These are phyloP conservation scores for Leishmania amazonensis DNA, from an alignment of 208 protist species.

Conservation along the genomic window DNA sequence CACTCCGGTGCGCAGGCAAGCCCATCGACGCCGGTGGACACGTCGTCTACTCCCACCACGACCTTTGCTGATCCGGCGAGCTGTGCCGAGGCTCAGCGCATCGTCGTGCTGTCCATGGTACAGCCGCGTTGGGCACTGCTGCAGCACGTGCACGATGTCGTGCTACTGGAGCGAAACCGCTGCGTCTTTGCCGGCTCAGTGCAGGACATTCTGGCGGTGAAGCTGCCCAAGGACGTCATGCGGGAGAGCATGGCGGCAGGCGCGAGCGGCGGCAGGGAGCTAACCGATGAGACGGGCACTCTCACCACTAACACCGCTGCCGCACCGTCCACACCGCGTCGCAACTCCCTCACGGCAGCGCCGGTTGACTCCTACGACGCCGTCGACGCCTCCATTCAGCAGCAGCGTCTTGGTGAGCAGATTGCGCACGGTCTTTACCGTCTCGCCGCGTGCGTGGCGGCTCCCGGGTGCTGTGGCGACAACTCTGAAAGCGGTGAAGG, in stretches of 20 bases:
- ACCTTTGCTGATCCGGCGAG: not conserved
- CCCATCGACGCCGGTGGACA: not conserved
- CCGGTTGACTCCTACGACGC: conserved; percentile 28
- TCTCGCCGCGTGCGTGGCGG: conserved; percentile 11
- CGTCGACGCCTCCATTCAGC: conserved; percentile 23
- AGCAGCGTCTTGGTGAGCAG: conserved; percentile 27
- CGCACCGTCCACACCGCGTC: not conserved
- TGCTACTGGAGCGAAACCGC: conserved; percentile 44
- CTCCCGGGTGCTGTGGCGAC: not conserved
- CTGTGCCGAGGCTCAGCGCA: conserved; percentile 24
- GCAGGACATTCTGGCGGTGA: conserved; percentile 36
- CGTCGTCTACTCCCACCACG: not conserved
- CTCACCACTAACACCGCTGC: not conserved
- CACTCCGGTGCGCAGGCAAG: not conserved
- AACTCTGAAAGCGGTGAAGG: not conserved
- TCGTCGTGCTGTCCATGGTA: conserved; percentile 48
- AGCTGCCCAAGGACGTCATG: conserved; percentile 20
- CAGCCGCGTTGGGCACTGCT: conserved; percentile 71
- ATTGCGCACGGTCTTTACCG: conserved; percentile 34
- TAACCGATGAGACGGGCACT: not conserved
- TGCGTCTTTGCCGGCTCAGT: conserved; percentile 52
- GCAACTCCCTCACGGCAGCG: not conserved
- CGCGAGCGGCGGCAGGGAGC: not conserved
- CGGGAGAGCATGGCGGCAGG: not conserved
- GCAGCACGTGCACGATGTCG: conserved; percentile 65